Conservation (phyloP, 202 grass and related monocot species). For the Panicum virgatum region DNA sequence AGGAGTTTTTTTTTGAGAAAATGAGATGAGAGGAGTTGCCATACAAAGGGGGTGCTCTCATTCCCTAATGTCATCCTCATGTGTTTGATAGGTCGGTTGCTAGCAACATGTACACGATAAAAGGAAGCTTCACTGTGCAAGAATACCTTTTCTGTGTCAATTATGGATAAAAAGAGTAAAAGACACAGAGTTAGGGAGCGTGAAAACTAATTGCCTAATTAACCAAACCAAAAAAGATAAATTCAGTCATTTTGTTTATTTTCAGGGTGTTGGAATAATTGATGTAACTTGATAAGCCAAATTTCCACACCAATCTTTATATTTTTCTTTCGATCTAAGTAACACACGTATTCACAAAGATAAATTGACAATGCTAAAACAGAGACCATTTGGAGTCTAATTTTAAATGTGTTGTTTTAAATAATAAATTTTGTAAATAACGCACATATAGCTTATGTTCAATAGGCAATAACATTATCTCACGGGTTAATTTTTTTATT, state of each 20-base stretch:
- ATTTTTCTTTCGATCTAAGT: background rate
- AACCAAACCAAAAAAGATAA: background rate
- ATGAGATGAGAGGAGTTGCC: background rate
- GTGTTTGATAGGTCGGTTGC: too few species aligned
- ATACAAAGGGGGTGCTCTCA: background rate
- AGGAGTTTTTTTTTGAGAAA: too few species aligned
- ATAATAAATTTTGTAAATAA: background rate
- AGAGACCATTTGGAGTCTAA: background rate
- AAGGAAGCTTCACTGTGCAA: background rate
- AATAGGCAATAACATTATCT: background rate
- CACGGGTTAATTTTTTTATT: background rate
- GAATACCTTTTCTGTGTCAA: background rate
- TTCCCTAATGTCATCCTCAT: too few species aligned
- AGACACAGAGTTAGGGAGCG: background rate
- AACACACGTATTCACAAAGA: background rate
- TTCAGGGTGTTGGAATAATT: background rate
- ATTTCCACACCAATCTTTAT: background rate
- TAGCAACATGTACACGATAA: background rate
- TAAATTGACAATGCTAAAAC: background rate
- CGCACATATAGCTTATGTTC: background rate
- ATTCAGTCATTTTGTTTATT: background rate
- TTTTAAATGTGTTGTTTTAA: background rate
- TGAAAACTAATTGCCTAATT: background rate
- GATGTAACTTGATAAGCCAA: background rate
- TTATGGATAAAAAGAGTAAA: background rate